Evolutionary conservation across 306 rosid genomes (phyloP), one percentile per base, ranked within the genome.

Genomic region (Fragaria ananassa): DNA sequence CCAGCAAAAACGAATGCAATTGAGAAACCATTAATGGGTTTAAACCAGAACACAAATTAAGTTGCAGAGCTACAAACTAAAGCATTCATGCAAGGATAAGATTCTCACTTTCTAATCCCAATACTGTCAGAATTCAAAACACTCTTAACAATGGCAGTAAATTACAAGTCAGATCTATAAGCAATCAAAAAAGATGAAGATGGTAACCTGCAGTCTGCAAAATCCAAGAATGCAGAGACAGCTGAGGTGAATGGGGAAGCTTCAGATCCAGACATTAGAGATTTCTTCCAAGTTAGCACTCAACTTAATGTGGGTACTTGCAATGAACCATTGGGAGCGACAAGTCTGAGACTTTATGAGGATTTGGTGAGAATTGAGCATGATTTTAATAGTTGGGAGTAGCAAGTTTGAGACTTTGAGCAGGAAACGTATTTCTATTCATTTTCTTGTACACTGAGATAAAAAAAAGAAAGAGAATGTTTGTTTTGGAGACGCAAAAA

Each of bases 161-260:
- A 25, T 10, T 18, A 34, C 46, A 45, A 60, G 2, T 75, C 93
- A 88, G 97, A 91, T 89, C 92, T 83, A 76, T 80, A 76, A 80
- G 81, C 78, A 61, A 63, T 45, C 1, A 49, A 71, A 19, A 71
- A 23, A 73, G 66, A 35, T 58, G 47, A 63, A 78, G 63, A 78
- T 29, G 81, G 54, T 37, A 46, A 81, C 85, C 81, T 72, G 71
- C 58, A 61, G 60, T 74, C 7, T 29, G 46, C 60, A 29, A 23
- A 34, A 63, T 15, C 58, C 10, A 19, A 60, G 70, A 74, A 61
- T 74, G 78, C 31, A 71, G 63, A 66, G 12, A 72, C 45, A 76
- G 34, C 54, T 15, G 35, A 79, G 76, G 67, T 72, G 60, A 81
- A 74, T 77, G 80, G 51, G 44, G 50, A 1, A 7, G 68, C 81